These are phyloP conservation scores for Arthrobotrys megalospora DNA, from an alignment of 2,329 filamentous ascomycete species.

Conservation along the genomic window DNA sequence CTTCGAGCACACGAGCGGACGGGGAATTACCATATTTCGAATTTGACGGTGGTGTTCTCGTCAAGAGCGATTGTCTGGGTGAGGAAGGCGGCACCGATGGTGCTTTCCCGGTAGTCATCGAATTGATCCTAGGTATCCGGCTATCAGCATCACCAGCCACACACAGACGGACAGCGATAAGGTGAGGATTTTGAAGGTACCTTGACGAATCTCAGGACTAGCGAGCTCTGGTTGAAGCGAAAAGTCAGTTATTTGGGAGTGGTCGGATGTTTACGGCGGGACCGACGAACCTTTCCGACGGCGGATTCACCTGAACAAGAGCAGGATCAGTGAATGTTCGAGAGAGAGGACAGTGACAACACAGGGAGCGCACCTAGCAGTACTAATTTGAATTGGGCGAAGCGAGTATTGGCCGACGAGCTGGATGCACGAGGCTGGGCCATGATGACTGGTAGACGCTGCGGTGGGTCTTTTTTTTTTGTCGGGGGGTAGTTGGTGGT, in stretches of 20 bases:
- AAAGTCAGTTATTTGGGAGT: constrained; percentile 27
- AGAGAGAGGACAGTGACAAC: constrained; percentile 17
- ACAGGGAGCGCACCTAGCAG: constrained; percentile 79
- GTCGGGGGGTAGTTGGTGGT: constrained; percentile 1
- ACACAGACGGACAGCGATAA: not conserved
- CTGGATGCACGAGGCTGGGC: constrained; percentile 80
- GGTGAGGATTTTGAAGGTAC: constrained; percentile 69
- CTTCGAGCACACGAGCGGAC: not conserved
- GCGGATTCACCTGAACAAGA: constrained; percentile 85
- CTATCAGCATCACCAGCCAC: constrained; percentile 24
- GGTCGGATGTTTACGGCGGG: not conserved
- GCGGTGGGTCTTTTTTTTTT: constrained; percentile 1
- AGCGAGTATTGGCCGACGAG: constrained; percentile 84
- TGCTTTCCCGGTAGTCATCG: constrained; percentile 97
- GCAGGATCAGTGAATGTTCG: constrained; percentile 62
- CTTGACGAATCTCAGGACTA: constrained; percentile 98
- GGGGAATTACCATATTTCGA: constrained; percentile 84
- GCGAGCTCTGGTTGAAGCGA: constrained; percentile 79
- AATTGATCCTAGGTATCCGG: constrained; percentile 85
- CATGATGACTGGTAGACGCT: constrained; percentile 48
- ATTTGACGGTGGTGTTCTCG: constrained; percentile 98
- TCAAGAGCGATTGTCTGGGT: constrained; percentile 99
- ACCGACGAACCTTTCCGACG: constrained; percentile 85
- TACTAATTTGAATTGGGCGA: constrained; percentile 99
- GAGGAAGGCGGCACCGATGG: constrained; percentile 97